Percentiles rank a stretch among this genome's conserved stretches.
These are phyloP conservation scores for Emergomyces africanus DNA, from an alignment of 2,329 filamentous ascomycete species.

Conservation along the genomic window DNA sequence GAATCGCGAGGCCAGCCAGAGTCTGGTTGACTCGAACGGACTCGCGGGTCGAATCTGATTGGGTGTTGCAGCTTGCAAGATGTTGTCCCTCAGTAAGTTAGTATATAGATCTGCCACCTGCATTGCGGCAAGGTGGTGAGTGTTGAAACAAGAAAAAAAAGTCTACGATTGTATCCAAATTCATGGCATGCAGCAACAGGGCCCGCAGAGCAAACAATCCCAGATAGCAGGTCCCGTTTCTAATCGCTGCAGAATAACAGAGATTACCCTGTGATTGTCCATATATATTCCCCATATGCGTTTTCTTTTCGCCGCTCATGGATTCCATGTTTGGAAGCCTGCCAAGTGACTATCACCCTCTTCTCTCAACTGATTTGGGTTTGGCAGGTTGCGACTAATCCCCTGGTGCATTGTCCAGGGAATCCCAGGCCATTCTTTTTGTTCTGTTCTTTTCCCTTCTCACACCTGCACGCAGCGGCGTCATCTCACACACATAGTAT, in stretches of 20 bases:
- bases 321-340: background rate
- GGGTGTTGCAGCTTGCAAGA: too few relatives aligned
- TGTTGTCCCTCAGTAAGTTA: background rate
- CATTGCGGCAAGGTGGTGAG: background rate
- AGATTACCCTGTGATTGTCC: background rate
- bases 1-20: background rate
- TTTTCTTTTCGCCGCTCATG: background rate
- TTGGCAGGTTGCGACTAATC: background rate
- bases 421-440: background rate
- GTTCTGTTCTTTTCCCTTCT: background rate
- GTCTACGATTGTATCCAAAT: background rate
- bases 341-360: background rate
- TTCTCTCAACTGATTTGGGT: background rate
- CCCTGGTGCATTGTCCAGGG: background rate
- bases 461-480: background rate
- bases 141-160: background rate
- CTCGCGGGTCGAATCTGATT: background rate
- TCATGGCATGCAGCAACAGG: background rate
- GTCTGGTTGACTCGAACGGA: background rate
- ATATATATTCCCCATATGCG: background rate
- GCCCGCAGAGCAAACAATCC: background rate
- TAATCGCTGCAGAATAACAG: background rate
- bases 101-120: background rate
- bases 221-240: background rate
- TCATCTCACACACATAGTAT: conserved; percentile 14